These are phyloP conservation scores for Papiliotrema nemorosa DNA, from an alignment of 1,284 basidiomycete species.

Conservation along the genomic window DNA sequence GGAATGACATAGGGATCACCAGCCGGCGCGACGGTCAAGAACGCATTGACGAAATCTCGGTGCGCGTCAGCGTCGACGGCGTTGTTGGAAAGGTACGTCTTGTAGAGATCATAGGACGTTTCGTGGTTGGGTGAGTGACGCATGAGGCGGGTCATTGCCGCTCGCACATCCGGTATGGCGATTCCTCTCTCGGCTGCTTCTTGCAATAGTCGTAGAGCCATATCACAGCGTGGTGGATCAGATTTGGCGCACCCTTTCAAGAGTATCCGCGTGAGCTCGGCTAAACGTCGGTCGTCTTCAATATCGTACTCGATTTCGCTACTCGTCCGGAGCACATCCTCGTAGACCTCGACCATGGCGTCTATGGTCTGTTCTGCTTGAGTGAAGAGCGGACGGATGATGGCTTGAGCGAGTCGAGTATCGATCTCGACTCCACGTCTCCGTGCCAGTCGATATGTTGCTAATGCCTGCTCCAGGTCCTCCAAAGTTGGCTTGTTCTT, in stretches of 20 bases:
- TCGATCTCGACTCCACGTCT: background rate
- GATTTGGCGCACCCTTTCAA: background rate
- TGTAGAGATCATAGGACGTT: slow-evolving; percentile 64
- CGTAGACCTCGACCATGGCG: background rate
- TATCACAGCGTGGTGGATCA: background rate
- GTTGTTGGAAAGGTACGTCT: slow-evolving; percentile 48
- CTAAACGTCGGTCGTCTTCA: background rate
- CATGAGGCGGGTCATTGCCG: slow-evolving; percentile 58
- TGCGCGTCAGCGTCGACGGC: slow-evolving; percentile 60
- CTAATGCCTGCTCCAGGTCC: background rate
- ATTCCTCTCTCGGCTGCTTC: background rate
- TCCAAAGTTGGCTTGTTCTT: background rate
- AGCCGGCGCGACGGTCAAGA: slow-evolving; percentile 58
- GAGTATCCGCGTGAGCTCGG: background rate
- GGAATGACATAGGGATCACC: slow-evolving; percentile 49
- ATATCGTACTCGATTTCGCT: background rate
- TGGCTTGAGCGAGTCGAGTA: background rate
- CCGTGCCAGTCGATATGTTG: background rate
- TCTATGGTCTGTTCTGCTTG: background rate
- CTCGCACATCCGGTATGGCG: background rate
- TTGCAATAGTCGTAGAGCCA: background rate
- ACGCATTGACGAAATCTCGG: slow-evolving; percentile 60
- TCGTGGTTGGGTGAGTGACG: slow-evolving; percentile 55
- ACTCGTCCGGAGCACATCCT: background rate
- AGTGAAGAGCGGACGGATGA: background rate